phyloP scores from a whole-genome alignment of 2,329 filamentous ascomycete genomes.

The Diaporthe velutina region DNA sequence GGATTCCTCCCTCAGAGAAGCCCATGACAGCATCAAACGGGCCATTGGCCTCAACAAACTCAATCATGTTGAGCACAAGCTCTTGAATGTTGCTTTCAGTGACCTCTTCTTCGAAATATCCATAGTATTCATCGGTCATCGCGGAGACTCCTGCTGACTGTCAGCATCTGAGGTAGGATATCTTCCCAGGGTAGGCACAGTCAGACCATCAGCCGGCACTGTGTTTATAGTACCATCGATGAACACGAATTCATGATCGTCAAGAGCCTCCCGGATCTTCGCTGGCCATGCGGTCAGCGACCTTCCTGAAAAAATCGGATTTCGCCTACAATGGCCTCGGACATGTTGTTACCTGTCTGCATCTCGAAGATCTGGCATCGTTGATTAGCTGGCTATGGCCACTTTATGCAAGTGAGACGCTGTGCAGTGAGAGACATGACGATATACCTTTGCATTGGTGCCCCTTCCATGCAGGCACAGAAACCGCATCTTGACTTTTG shows the following conservation, averaged over 20 bases:
- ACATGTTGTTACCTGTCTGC: constrained; percentile 3
- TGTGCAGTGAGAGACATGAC: neutral
- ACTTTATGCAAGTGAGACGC: neutral
- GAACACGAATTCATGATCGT: constrained; percentile 27
- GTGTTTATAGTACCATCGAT: constrained; percentile 10
- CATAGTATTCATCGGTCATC: neutral
- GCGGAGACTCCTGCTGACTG: neutral
- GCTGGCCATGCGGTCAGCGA: constrained; percentile 16
- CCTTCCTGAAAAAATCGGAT: neutral
- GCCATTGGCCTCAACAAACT: constrained; percentile 40
- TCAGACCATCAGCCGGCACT: constrained; percentile 19
- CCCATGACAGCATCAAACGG: constrained; percentile 49
- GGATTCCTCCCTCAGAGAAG: constrained; percentile 48
- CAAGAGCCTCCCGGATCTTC: constrained; percentile 18
- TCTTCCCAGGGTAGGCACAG: neutral
- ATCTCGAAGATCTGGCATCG: constrained; percentile 15
- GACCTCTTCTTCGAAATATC: neutral
- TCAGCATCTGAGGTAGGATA: neutral
- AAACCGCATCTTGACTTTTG: constrained; percentile 1
- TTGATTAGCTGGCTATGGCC: neutral
- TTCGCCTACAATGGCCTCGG: neutral
- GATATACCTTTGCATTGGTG: constrained; percentile 4
- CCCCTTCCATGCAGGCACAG: constrained; percentile 15
- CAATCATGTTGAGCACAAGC: neutral
- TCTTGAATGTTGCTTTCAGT: neutral